Conservation (phyloP, 1,139 yeast species). For the Saccharomycopsis phalli region DNA sequence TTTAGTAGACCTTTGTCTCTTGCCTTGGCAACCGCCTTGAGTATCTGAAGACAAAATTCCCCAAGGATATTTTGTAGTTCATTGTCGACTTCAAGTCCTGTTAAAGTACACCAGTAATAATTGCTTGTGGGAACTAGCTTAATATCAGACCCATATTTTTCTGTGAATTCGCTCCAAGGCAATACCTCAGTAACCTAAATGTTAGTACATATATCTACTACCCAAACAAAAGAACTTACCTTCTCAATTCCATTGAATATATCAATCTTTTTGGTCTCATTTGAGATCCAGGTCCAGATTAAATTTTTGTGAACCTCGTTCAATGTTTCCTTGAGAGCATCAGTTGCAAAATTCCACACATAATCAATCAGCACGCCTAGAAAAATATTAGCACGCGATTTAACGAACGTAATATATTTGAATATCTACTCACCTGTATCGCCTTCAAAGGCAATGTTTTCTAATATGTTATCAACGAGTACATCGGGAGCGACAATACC, state of each 20-base stretch:
- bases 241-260: neutral
- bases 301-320: constrained; percentile 3
- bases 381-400: neutral
- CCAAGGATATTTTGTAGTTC: neutral
- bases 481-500: neutral
- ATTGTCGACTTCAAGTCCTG: constrained; percentile 1
- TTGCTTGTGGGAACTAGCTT: neutral
- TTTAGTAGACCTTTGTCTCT: constrained; percentile 4
- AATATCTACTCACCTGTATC: constrained; percentile 2
- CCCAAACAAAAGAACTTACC: neutral
- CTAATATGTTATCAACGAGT: constrained; percentile 6
- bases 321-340: neutral
- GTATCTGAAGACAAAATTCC: constrained; percentile 1
- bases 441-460: constrained; percentile 8
- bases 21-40: constrained; percentile 6
- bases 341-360: constrained; percentile 11
- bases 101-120: constrained; percentile 6
- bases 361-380: neutral
- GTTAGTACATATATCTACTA: neutral
- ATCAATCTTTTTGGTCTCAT: constrained; percentile 5
- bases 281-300: constrained; percentile 6
- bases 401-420: neutral
- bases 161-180: neutral
- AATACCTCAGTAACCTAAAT: neutral
- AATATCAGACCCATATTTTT: neutral